Base-by-base conservation (phyloP, 2,329 filamentous ascomycete genomes). In the Epichloe uncinata region DNA sequence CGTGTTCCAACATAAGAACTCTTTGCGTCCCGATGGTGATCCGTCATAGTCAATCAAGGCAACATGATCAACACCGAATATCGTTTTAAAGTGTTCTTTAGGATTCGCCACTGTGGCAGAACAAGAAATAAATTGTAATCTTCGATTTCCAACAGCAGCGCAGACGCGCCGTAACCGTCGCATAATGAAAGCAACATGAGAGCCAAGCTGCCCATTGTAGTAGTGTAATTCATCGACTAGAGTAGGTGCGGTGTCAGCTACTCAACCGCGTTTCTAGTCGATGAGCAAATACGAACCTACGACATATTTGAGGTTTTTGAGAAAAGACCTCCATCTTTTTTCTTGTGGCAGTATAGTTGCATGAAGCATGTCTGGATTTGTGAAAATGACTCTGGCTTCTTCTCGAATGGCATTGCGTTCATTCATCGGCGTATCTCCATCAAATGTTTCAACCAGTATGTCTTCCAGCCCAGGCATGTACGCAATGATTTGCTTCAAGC, bases 1-100 rank as follows among this genome's bases (percentile, higher is more conserved):
- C 0, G 91, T 96, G 59, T 98, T 97, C 93, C 93, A 98, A 65
- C 90, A 97, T 6, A 98, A 62, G 51, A 97, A 97, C 60, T 97
- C 91, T 63, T 97, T 97, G 20, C 88, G 77, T 0, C 91, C 68
- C 5, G 88, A 88, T 0, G 93, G 93, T 0, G 90, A 95, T 1
- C 93, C 93, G 61, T 98, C 93, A 60, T 86, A 90, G 60, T 96
- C 89, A 1, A 91, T 84, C 42, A 97, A 66, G 51, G 76, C 80
- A 13, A 95, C 87, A 55, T 90, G 74, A 0, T 89, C 78, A 6
- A 95, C 77, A 0, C 91, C 91, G 57, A 97, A 96, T n/a, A 98
- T 85, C 0, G 87, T 87, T 64, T 82, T 83, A 78, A 98, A 97
- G 63, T 98, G 93, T 58, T 88, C 77, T 56, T 85, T 75, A 0